Evolutionary conservation across 176 grass and related monocot genomes (phyloP), one percentile per base, ranked within the genome.

Genomic region (Eragrostis nindensis): DNA sequence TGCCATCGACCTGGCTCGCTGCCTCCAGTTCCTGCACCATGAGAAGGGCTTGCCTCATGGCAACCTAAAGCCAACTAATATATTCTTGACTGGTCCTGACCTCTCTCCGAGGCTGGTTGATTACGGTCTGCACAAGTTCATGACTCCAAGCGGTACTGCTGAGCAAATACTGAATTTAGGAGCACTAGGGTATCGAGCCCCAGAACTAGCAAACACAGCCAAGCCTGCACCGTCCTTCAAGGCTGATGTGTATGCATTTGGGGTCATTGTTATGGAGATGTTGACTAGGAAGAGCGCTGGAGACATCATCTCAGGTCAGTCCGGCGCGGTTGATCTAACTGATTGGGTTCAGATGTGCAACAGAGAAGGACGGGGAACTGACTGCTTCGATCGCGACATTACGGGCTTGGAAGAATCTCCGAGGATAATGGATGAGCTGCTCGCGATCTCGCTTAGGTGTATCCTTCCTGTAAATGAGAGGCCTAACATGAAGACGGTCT

Each of bases 261-360:
- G 93, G 14, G 97, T 96, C 60, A 83, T 99, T 17, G 73, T 95
- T 2, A 66, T 99, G 89, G 93, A 99, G 82, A 84, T 99, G 86
- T 73, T 99, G 88, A 96, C 97, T 1, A 81, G 97, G 71, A 95
- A 87, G 76, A 95, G 97, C 45, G 93, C 97, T 0, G 97, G 97
- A 24, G 97, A 99, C 79, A 96, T 99, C 69, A 99, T 99, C 88
- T 99, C 93, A 5, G 97, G 97, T 8, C 93, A 95, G 50, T 85
- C 92, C 0, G 89, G 97, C 5, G 93, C 97, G 0, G 97, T 99
- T 13, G 97, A 99, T 85, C 92, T 99, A 38, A 99, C 97, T 3
- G 97, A 99, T 77, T 99, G 97, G 97, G 93, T 99, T 29, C 97
- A 99, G 73, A 84, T 96, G 97, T 99, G 97, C 84, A 93, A 91